Base-by-base conservation (phyloP, 768 basidiomycete genomes). In the Lyophyllum shimeji region DNA sequence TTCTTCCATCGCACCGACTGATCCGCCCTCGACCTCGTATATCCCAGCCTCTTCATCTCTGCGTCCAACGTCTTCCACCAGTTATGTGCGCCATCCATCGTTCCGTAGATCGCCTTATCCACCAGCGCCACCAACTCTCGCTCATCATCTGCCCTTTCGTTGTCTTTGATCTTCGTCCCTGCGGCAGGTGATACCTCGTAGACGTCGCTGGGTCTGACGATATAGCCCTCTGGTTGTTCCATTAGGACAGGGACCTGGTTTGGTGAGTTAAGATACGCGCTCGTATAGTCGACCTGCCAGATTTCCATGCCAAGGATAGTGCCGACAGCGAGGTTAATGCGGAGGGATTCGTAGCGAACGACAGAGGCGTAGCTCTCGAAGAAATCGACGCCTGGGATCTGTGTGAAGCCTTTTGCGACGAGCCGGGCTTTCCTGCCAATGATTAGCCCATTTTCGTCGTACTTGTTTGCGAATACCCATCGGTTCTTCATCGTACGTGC, bases 321-420 rank as follows among this genome's bases (percentile, higher is more conserved):
- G 7, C 39, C 39, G 17, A 43, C 9, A 3, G 40, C 24, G 2
- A 51, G 40, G 9, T 51, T 51, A 17, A 51, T 43, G 24, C 27
- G n/a, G 1, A 44, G 43, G 7, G 58, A 59, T 39, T 59, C 56
- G 17, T 61, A 52, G 7, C 51, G 50, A 23, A 55, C 55, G 21
- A 62, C 56, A 0, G 46, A 43, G 1, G 60, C 52, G 25, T 53
- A 59, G 7, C 42, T 59, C 13, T 55, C 53, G 21, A 53, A 50
- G 51, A 57, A 73, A 50, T 73, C 69, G 12, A 73, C 42, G 4
- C 76, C 70, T 9, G 62, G 61, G 7, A 64, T 56, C 40, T 51
- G 50, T 3, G 24, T 40, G 9, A 42, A 51, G 23, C 50, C 40
- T 18, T 51, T 51, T n/a, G 50, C 50, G 1, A 51, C 39, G 7